Evolutionary conservation across 176 grass and related monocot species (phyloP), one percentile per base, ranked within the genome.

Genomic region (Lolium perenne): DNA sequence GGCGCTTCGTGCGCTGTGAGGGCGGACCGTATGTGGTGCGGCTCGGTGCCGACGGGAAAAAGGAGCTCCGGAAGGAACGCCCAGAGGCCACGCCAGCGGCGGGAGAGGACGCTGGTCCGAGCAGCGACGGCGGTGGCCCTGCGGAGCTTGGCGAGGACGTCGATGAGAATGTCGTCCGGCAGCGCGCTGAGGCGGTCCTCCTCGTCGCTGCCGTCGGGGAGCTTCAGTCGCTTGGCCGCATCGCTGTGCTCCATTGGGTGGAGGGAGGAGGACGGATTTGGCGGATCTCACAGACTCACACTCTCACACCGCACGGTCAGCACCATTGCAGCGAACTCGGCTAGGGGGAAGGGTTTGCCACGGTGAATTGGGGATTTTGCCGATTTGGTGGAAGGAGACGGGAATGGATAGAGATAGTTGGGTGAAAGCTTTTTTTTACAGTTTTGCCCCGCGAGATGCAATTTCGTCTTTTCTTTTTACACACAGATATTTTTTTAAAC

Each of bases 71-170:
- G 43, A 74, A 88, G 26, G 80, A 61, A 62, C 3, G 1, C 2
- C 80, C 63, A 88, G 6, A 71, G 6, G 25, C 8, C 51, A 20
- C 51, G 63, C 73, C 73, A 88, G 18, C 51, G 73, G 63, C 18
- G 73, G 62, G 72, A 83, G 62, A 88, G 80, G 49, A 83, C 25
- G 61, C 80, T 60, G 38, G 62, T 88, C 15, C 86, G 70, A 23
- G 26, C 57, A 10, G 69, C 23, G n/a, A 61, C 7, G 46, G 10
- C 1, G 58, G 32, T 8, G 46, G 21, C n/a, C n/a, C 5, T 1
- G 32, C 3, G 29, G n/a, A 87, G 78, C 20, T 56, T 17, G 26
- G 23, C 4, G 3, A 81, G 85, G 69, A 80, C 74, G n/a, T 64
- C 13, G 6, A 43, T 10, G 13, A 86, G 23, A 16, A 80, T 7